Evolutionary conservation across 2,329 filamentous ascomycete genomes (phyloP), one percentile per base, ranked within the genome.

Genomic region (Rhinocladiella mackenziei): DNA sequence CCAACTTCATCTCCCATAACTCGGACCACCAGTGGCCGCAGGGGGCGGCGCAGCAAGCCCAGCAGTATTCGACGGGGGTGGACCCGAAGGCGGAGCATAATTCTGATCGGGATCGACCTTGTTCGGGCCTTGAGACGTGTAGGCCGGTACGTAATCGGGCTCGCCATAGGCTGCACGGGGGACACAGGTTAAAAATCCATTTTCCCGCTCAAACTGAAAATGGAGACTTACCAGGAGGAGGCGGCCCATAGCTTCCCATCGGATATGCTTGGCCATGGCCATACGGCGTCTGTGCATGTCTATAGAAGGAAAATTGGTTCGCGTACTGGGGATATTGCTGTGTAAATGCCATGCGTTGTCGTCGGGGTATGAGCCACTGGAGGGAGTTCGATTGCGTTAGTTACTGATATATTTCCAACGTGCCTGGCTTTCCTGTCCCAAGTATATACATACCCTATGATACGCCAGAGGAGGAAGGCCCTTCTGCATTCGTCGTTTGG

Each of bases 381-480:
- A 28, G 7, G 28, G 11, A 17, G 28, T 20, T 18, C 20, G 28
- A n/a, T 7, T 10, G 15, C 17, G 14, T 14, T 15, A 32, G 29
- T 22, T 18, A 31, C 14, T 30, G 3, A 30, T n/a, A 38, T 9
- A 20, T 6, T n/a, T n/a, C n/a, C n/a, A n/a, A n/a, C n/a, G n/a
- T n/a, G n/a, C n/a, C n/a, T n/a, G n/a, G n/a, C n/a, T n/a, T n/a
- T n/a, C n/a, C n/a, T n/a, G n/a, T n/a, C n/a, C 30, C 20, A 14
- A 37, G 9, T 11, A 13, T 3, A 26, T 9, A 48, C 76, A 23
- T 72, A 83, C 80, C 58, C 81, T 71, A 65, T 92, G 85, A 60
- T 91, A 91, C 50, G 65, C 66, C 25, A 89, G 65, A 11, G 85
- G 82, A 13, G 72, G 69, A 26, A 80, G 68, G 1, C 84, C 84